These are phyloP conservation scores for Phylloboletellus chloephorus DNA, from an alignment of 1,284 basidiomycete genomes.

Conservation along the genomic window DNA sequence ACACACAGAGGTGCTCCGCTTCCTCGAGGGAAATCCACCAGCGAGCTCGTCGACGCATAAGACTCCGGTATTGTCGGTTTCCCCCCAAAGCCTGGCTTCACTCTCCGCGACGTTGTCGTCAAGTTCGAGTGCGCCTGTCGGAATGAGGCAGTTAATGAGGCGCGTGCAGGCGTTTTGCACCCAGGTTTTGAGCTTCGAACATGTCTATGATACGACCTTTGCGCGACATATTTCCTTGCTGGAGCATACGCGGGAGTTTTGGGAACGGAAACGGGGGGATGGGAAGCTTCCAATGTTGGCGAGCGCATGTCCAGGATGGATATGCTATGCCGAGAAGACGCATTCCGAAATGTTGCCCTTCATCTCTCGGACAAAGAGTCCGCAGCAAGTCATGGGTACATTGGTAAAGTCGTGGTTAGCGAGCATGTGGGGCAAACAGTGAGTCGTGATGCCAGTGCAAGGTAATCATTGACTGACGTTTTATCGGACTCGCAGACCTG, in stretches of 20 bases:
- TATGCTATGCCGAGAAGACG: conserved; percentile 98
- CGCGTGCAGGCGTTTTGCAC: conserved; percentile 64
- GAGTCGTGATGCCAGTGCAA: conserved; percentile 30
- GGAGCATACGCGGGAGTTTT: conserved; percentile 81
- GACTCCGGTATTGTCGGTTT: conserved; percentile 77
- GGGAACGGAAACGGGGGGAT: conserved; percentile 52
- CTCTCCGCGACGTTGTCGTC: conserved; percentile 69
- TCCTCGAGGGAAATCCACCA: conserved; percentile 57
- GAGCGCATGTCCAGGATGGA: conserved; percentile 97
- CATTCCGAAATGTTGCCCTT: conserved; percentile 92
- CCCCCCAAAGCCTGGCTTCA: conserved; percentile 90
- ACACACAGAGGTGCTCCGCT: conserved; percentile 83
- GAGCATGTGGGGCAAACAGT: conserved; percentile 59
- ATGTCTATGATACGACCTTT: conserved; percentile 93
- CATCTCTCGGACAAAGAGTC: conserved; percentile 83
- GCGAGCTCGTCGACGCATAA: conserved; percentile 40
- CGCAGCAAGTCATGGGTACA: conserved; percentile 92
- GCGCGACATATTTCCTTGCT: conserved; percentile 82
- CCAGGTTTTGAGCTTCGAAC: conserved; percentile 59
- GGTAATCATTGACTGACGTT: conserved; percentile 14
- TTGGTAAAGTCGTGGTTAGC: conserved; percentile 87
- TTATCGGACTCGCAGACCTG: conserved; percentile 45
- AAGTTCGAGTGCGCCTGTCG: conserved; percentile 43
- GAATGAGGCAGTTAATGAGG: conserved; percentile 57
- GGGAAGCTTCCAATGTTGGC: conserved; percentile 82